Conservation (phyloP, 2,329 filamentous ascomycete genomes). For the Orbilia blumenaviensis region DNA sequence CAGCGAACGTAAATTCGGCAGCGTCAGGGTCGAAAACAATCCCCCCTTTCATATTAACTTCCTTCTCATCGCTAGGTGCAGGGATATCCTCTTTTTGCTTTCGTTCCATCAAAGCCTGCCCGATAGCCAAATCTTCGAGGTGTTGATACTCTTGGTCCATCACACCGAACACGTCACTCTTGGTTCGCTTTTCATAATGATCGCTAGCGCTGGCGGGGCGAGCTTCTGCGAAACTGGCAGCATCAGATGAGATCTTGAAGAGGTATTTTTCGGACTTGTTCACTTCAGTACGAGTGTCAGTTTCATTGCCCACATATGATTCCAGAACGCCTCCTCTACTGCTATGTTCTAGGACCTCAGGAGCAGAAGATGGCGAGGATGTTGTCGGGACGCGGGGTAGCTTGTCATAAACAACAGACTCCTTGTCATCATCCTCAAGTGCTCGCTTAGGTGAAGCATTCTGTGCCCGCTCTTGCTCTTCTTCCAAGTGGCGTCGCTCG, state of each 20-base stretch:
- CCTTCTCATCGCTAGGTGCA: slow-evolving; percentile 4
- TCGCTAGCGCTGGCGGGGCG: slow-evolving; percentile 26
- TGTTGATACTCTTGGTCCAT: slow-evolving; percentile 25
- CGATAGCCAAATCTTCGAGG: slow-evolving; percentile 21
- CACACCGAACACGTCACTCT: slow-evolving; percentile 26
- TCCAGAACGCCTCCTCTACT: slow-evolving; percentile 17
- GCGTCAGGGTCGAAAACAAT: slow-evolving; percentile 52
- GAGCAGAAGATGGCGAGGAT: slow-evolving; percentile 13
- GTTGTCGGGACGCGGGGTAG: slow-evolving; percentile 53
- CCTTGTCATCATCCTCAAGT: slow-evolving; percentile 46
- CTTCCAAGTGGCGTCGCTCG: slow-evolving; percentile 54
- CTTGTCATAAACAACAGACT: slow-evolving; percentile 56
- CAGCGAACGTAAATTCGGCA: slow-evolving; percentile 56
- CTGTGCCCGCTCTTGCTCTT: slow-evolving; percentile 55
- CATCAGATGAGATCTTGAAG: slow-evolving; percentile 38
- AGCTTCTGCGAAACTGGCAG: slow-evolving; percentile 31
- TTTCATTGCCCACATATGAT: slow-evolving; percentile 45
- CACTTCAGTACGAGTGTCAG: slow-evolving; percentile 30
- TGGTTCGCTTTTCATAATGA: background rate
- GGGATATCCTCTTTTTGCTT: slow-evolving; percentile 10
- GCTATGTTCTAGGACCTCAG: slow-evolving; percentile 2
- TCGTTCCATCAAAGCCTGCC: slow-evolving; percentile 29
- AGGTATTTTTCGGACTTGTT: slow-evolving; percentile 38
- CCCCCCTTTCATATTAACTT: slow-evolving; percentile 28
- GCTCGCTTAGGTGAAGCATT: slow-evolving; percentile 12